Evolutionary conservation across 768 basidiomycete species (phyloP).

Genomic region (Suillus hirtellus): DNA sequence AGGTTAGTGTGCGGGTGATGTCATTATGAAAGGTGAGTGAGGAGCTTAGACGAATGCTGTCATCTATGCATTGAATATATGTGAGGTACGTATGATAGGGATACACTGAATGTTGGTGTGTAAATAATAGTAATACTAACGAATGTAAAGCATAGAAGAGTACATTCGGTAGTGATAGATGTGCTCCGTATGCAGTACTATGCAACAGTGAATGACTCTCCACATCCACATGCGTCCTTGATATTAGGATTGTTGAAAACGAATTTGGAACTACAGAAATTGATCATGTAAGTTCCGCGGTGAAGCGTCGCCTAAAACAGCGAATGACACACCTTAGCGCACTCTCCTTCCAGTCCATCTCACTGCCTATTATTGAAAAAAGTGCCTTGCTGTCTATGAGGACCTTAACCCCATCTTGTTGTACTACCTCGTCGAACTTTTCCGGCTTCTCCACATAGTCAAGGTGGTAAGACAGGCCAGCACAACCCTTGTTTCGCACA

Average conservation of each 20-base stretch:
- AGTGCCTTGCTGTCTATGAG: constrained; percentile 96
- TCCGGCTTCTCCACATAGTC: constrained; percentile 92
- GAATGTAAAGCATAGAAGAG: constrained; percentile 6
- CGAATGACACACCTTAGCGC: constrained; percentile 65
- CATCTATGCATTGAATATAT: constrained; percentile 17
- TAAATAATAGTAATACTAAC: constrained; percentile 6
- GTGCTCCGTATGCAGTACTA: constrained; percentile 17
- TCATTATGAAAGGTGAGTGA: background rate
- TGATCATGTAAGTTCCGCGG: constrained; percentile 10
- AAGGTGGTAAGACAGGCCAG: constrained; percentile 80
- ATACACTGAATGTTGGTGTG: constrained; percentile 25
- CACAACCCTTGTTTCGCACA: constrained; percentile 97
- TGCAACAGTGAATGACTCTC: constrained; percentile 81
- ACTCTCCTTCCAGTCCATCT: constrained; percentile 99
- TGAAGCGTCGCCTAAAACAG: background rate
- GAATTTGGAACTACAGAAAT: constrained; percentile 64
- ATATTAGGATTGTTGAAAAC: constrained; percentile 91
- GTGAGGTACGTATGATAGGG: constrained; percentile 23
- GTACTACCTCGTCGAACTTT: constrained; percentile 94
- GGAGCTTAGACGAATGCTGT: background rate
- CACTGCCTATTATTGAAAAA: constrained; percentile 97
- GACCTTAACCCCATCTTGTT: constrained; percentile 92
- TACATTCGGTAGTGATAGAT: constrained; percentile 10
- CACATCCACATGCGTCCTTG: constrained; percentile 92
- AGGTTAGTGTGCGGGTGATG: background rate